Percentiles rank a stretch among this genome's conserved stretches.
Evolutionary conservation across 352 stramenopile species (phyloP).

Genomic region (Phytophthora tubulina): DNA sequence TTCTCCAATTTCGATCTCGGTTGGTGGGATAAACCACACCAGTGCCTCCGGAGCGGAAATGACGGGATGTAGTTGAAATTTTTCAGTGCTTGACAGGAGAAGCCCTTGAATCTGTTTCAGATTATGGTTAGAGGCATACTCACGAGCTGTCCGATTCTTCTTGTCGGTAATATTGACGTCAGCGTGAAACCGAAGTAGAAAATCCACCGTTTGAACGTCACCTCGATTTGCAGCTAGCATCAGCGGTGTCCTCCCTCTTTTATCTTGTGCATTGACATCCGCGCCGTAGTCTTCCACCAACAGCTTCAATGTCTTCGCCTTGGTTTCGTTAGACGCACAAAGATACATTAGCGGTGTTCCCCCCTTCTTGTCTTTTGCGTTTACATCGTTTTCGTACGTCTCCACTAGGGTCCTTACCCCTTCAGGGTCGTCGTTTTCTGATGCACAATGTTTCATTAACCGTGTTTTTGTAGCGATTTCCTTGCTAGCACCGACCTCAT

Average conservation of each 20-base stretch:
- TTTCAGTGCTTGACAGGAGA: neutral
- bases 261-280: neutral
- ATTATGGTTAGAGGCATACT: neutral
- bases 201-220: neutral
- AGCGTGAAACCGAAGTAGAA: neutral
- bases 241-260: neutral
- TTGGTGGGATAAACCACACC: neutral
- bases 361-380: neutral
- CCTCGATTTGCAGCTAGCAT: neutral
- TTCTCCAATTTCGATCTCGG: slow-evolving; percentile 16
- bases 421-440: neutral
- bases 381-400: neutral
- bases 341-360: slow-evolving; percentile 4
- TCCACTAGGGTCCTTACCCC: neutral
- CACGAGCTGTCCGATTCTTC: neutral
- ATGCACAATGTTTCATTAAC: slow-evolving; percentile 10
- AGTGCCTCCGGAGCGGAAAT: neutral
- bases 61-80: neutral
- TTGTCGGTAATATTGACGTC: slow-evolving; percentile 5
- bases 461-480: neutral
- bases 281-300: slow-evolving; percentile 7
- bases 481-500: neutral
- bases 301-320: neutral
- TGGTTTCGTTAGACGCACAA: neutral
- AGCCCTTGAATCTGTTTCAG: neutral